Base-by-base conservation (phyloP, 176 grass and related monocot species). In the Cenchrus fungigraminus region DNA sequence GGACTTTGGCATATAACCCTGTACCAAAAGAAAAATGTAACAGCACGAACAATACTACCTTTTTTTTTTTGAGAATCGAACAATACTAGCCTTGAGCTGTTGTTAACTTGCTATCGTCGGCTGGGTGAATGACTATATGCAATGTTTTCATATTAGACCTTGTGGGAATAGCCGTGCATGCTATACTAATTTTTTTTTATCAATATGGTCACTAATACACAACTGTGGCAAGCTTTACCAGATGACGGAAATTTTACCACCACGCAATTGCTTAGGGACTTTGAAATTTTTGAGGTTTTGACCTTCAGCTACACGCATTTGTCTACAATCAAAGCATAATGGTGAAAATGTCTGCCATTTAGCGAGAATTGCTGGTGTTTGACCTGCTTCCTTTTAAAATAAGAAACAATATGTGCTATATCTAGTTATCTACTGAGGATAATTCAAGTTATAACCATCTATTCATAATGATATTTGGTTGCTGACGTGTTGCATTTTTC, bases 401-500 rank as follows among this genome's bases (percentile, higher is more conserved):
- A 4, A 16, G 44, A 76, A 29, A 51, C 72, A 54, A 49, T 79
- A 76, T 55, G 11, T 84, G 20, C 83, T 32, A 60, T 42, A 6
- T 78, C 11, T 25, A 71, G 40, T 84, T 42, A 6, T 78, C 11
- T 25, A 71, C 47, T 84, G 59, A 59, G 65, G 60, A 43, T 66
- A 58, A 58, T 77, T 81, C 75, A 52, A 22, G 56, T 20, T 77
- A 66, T 40, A 73, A 22, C 11, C 65, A 32, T 82, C 17, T 52
- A 9, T 85, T 66, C 70, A 82, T 53, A 72, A 87, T 84, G 81
- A 83, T 85, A 50, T 74, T n/a, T 79, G n/a, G 22, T 79, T 68
- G 32, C 81, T 79, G n/a, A 69, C 68, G 47, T 77, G 62, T 52
- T 80, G 14, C 49, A 31, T 49, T 62, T 62, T 65, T 65, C 45